Conservation (phyloP, 345 rosid genomes). For the Populus alba region DNA sequence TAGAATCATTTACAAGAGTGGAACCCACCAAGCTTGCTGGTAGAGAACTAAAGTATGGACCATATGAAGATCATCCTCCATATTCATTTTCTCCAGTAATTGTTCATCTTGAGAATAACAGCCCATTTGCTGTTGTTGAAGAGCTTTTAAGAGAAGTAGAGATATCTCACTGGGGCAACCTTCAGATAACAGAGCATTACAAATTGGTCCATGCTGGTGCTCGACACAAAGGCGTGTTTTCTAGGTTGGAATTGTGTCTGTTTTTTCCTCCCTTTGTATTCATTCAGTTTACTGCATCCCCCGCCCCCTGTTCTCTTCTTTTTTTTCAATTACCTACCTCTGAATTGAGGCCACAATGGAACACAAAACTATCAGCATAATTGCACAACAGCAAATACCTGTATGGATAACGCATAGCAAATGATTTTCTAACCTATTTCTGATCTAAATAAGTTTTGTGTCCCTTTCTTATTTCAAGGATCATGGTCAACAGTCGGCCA, state of each 20-base stretch:
- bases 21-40: slow-evolving; percentile 78
- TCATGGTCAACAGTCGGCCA: too few species aligned
- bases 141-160: slow-evolving; percentile 93
- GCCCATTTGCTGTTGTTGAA: slow-evolving; percentile 96
- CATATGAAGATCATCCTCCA: slow-evolving; percentile 69
- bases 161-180: slow-evolving; percentile 96
- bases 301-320: neutral
- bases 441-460: neutral
- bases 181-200: slow-evolving; percentile 87
- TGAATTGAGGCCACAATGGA: neutral
- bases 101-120: slow-evolving; percentile 88
- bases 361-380: neutral
- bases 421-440: neutral
- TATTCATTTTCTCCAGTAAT: slow-evolving; percentile 72
- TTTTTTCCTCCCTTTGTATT: neutral
- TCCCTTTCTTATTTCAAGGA: too few species aligned
- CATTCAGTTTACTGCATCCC: neutral
- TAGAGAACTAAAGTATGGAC: slow-evolving; percentile 84
- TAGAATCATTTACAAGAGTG: slow-evolving; percentile 82
- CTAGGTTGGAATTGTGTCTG: slow-evolving; percentile 55
- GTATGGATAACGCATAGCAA: neutral
- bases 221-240: slow-evolving; percentile 88
- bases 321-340: too few species aligned
- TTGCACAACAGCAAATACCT: neutral
- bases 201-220: slow-evolving; percentile 92